Conservation (phyloP, 331 rosid genomes). For the Arachis monticola region DNA sequence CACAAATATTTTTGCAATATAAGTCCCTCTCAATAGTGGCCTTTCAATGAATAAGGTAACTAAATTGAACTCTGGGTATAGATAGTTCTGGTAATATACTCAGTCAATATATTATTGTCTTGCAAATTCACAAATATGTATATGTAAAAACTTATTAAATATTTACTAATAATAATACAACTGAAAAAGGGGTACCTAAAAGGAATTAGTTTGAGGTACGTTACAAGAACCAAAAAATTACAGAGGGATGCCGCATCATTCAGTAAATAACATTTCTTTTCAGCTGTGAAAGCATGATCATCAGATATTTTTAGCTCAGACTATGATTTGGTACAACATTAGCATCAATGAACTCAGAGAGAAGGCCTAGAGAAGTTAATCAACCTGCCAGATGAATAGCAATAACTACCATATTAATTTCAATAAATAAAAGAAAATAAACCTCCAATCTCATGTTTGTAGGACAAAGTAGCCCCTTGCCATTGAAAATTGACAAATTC, state of each 20-base stretch:
- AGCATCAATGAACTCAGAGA: constrained; percentile 19
- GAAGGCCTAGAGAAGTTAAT: constrained; percentile 44
- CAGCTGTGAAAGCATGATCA: constrained; percentile 29
- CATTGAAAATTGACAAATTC: too few species aligned
- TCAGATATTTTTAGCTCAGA: constrained; percentile 32
- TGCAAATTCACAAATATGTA: constrained; percentile 12
- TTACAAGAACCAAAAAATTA: constrained; percentile 28
- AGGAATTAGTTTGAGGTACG: constrained; percentile 37
- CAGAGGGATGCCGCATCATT: constrained; percentile 30
- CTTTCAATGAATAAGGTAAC: too few species aligned
- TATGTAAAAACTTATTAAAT: constrained; percentile 16
- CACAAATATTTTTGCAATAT: too few species aligned
- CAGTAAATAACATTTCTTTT: constrained; percentile 22
- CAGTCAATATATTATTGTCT: constrained; percentile 21
- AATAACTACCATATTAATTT: constrained; percentile 7
- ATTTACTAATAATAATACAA: constrained; percentile 15
- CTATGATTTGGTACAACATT: constrained; percentile 37
- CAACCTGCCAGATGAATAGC: neutral
- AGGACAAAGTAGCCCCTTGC: too few species aligned
- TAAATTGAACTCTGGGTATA: neutral
- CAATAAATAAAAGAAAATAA: neutral
- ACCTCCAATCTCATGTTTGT: neutral
- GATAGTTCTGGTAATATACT: neutral
- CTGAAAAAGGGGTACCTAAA: constrained; percentile 22
- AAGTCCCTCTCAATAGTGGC: too few species aligned